Conservation (phyloP, 768 basidiomycete genomes). For the Mycena capillaripes region DNA sequence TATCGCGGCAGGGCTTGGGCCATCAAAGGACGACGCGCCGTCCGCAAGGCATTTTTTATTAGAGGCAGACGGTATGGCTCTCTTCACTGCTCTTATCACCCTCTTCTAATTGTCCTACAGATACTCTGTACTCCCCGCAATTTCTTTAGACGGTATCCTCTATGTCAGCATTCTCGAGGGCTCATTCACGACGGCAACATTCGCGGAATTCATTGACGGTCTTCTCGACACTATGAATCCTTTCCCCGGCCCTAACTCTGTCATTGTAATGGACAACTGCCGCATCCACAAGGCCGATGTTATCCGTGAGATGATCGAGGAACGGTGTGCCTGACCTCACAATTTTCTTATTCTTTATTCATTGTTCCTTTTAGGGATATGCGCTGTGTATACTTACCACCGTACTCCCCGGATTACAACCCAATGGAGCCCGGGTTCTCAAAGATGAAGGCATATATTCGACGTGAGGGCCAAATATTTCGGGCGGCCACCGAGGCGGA, state of each 20-base stretch:
- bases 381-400: constrained; percentile 46
- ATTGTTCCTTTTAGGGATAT: constrained; percentile 32
- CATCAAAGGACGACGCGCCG: constrained; percentile 34
- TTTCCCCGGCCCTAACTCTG: constrained; percentile 50
- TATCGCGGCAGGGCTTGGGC: constrained; percentile 42
- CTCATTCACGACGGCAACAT: constrained; percentile 44
- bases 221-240: constrained; percentile 54
- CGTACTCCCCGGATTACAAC: constrained; percentile 56
- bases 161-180: constrained; percentile 44
- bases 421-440: constrained; percentile 51
- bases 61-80: background rate
- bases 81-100: too few species aligned
- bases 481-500: constrained; percentile 1
- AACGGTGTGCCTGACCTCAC: constrained; percentile 39
- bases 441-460: constrained; percentile 35
- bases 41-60: constrained; percentile 38
- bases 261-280: constrained; percentile 56
- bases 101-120: constrained; percentile 1
- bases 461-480: constrained; percentile 16
- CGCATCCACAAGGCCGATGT: constrained; percentile 47
- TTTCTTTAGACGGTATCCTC: constrained; percentile 52
- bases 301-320: constrained; percentile 47
- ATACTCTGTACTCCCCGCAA: constrained; percentile 53
- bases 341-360: background rate
- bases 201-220: constrained; percentile 48